Conservation (phyloP, 2,329 filamentous ascomycete genomes). For the Xylaria sp. region DNA sequence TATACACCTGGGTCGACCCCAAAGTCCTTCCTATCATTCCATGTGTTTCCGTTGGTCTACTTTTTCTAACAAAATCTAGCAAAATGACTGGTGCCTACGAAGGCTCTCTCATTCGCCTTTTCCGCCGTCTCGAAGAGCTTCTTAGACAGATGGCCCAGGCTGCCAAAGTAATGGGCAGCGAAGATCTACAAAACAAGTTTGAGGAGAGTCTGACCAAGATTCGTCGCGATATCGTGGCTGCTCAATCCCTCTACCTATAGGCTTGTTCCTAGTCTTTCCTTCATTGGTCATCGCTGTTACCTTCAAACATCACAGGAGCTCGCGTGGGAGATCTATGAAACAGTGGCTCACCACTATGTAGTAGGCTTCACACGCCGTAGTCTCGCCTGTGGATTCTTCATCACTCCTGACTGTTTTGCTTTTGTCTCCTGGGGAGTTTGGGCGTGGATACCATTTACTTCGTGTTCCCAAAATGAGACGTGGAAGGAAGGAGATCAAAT, state of each 20-base stretch:
- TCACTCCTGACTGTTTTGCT: neutral
- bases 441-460: conserved; percentile 39
- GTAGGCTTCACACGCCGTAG: conserved; percentile 29
- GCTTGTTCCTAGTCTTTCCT: neutral
- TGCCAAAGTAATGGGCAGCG: conserved; percentile 97
- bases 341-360: conserved; percentile 37
- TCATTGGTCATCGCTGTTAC: conserved; percentile 1
- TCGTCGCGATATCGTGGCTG: conserved; percentile 91
- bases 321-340: conserved; percentile 36
- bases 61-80: conserved; percentile 60
- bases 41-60: conserved; percentile 7
- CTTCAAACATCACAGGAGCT: conserved; percentile 34
- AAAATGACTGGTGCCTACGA: conserved; percentile 99
- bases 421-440: conserved; percentile 39
- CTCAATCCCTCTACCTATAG: conserved; percentile 90
- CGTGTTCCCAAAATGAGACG: conserved; percentile 11
- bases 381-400: conserved; percentile 31
- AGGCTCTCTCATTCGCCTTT: conserved; percentile 93
- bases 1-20: conserved; percentile 42
- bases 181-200: conserved; percentile 92
- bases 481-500: neutral
- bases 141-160: conserved; percentile 95
- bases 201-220: conserved; percentile 87
- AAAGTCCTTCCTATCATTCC: neutral
- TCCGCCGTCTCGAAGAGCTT: conserved; percentile 93